Percentiles rank a stretch among this genome's conserved stretches.
phyloP scores from a whole-genome alignment of 306 rosid species.

The Prunus mume region DNA sequence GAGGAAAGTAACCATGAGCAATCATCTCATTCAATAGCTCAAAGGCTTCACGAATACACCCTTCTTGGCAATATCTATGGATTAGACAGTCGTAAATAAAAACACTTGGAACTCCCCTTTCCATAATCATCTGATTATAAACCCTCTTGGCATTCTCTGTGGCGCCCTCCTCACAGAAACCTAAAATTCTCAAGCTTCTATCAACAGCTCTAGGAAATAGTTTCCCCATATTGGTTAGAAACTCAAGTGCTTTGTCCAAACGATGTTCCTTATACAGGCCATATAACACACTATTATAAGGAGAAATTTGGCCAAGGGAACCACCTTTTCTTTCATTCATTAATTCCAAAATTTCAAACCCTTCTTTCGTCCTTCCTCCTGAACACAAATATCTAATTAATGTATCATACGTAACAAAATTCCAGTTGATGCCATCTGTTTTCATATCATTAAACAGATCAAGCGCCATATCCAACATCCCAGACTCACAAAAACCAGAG shows the following conservation, averaged over 20 bases:
- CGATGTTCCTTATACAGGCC: conserved; percentile 59
- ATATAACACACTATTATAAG: conserved; percentile 67
- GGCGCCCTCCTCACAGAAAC: conserved; percentile 40
- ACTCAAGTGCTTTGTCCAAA: conserved; percentile 47
- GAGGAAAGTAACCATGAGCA: conserved; percentile 44
- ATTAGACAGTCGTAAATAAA: conserved; percentile 55
- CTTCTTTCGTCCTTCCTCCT: conserved; percentile 56
- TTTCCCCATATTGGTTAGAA: conserved; percentile 45
- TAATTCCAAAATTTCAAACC: conserved; percentile 51
- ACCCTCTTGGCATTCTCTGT: conserved; percentile 54
- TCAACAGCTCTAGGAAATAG: conserved; percentile 67
- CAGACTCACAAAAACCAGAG: conserved; percentile 46
- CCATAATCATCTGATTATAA: conserved; percentile 48
- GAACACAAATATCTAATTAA: conserved; percentile 62
- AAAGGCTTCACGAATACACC: conserved; percentile 50
- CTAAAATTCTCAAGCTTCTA: conserved; percentile 51
- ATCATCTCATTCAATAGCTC: conserved; percentile 71
- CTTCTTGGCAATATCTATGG: conserved; percentile 38
- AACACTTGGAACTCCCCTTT: conserved; percentile 62
- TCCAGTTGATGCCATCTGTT: conserved; percentile 57
- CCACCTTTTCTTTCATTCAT: conserved; percentile 66
- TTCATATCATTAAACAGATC: conserved; percentile 74
- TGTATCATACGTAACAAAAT: conserved; percentile 49
- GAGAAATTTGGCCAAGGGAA: conserved; percentile 50
- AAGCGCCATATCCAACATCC: conserved; percentile 59